Percentiles rank a stretch among this genome's conserved stretches.
phyloP scores from a whole-genome alignment of 2,329 filamentous ascomycete species.

The Atkinsonella texensis region DNA sequence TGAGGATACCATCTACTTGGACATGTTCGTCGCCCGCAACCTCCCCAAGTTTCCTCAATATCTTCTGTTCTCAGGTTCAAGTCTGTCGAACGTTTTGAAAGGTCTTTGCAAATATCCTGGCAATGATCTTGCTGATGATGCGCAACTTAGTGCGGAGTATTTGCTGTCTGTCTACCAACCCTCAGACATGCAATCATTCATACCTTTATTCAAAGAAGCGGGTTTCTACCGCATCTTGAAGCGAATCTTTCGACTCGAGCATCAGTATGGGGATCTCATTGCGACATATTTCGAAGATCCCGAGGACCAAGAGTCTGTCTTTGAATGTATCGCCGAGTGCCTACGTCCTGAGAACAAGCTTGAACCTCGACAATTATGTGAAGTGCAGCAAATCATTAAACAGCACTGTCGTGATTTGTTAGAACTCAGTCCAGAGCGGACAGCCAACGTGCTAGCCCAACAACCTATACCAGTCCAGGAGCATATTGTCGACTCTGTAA shows the following conservation, averaged over 20 bases:
- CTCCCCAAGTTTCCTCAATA: conserved; percentile 95
- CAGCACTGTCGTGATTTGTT: conserved; percentile 55
- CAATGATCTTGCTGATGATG: conserved; percentile 74
- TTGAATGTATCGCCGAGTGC: conserved; percentile 67
- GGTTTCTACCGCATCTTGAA: conserved; percentile 88
- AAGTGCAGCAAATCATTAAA: conserved; percentile 56
- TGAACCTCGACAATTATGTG: conserved; percentile 56
- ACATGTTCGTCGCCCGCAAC: conserved; percentile 97
- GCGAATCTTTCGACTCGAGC: conserved; percentile 69
- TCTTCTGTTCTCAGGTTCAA: conserved; percentile 77
- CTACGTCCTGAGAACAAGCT: conserved; percentile 53
- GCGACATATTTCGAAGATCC: conserved; percentile 76
- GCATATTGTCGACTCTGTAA: conserved; percentile 49
- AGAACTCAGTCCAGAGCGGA: conserved; percentile 49
- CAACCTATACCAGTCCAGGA: conserved; percentile 54
- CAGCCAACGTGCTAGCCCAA: conserved; percentile 52
- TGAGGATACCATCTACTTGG: conserved; percentile 82
- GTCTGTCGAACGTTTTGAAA: conserved; percentile 66
- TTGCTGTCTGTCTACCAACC: conserved; percentile 88
- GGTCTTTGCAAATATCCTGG: conserved; percentile 79
- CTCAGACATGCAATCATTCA: conserved; percentile 62
- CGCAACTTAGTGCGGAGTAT: conserved; percentile 94
- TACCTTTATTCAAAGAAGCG: conserved; percentile 67
- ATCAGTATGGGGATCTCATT: conserved; percentile 66
- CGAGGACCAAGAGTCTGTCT: conserved; percentile 62